phyloP scores from a whole-genome alignment of 441 rosid species.

The Populus hybrid region DNA sequence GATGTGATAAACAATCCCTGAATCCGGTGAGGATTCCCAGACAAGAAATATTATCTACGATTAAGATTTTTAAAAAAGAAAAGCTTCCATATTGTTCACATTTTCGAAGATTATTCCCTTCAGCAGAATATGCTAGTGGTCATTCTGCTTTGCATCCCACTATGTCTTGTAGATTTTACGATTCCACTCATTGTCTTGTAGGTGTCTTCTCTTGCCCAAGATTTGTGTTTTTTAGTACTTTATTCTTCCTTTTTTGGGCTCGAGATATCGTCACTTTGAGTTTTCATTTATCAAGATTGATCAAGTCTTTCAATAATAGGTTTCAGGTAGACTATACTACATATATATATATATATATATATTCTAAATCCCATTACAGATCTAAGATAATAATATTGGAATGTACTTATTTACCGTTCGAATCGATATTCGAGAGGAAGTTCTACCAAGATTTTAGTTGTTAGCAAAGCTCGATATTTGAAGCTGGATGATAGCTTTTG shows the following conservation, averaged over 20 bases:
- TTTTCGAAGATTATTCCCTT: slow-evolving; percentile 6
- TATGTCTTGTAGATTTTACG: neutral
- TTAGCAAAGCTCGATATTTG: neutral
- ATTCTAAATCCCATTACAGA: no score
- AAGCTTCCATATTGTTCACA: neutral
- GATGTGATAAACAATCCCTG: slow-evolving; percentile 7
- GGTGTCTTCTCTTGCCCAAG: neutral
- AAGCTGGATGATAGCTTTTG: no score
- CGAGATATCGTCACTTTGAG: neutral
- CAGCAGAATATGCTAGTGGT: slow-evolving; percentile 5
- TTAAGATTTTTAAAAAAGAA: neutral
- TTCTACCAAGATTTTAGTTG: no score
- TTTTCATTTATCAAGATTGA: neutral
- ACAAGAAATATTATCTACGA: neutral
- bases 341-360: no score
- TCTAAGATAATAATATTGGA: no score
- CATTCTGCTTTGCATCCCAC: slow-evolving; percentile 7
- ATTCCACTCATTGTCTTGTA: neutral
- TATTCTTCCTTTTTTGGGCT: neutral
- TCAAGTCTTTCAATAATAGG: no score
- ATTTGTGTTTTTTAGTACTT: no score
- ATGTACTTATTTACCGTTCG: neutral
- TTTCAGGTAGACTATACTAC: no score
- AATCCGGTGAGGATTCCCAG: slow-evolving; percentile 17
- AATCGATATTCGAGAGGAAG: neutral